A percentile compares a stretch with the other conserved stretches of the same genome.
These are phyloP conservation scores for Hypomyces rosellus DNA, from an alignment of 2,329 filamentous ascomycete species.

Conservation along the genomic window DNA sequence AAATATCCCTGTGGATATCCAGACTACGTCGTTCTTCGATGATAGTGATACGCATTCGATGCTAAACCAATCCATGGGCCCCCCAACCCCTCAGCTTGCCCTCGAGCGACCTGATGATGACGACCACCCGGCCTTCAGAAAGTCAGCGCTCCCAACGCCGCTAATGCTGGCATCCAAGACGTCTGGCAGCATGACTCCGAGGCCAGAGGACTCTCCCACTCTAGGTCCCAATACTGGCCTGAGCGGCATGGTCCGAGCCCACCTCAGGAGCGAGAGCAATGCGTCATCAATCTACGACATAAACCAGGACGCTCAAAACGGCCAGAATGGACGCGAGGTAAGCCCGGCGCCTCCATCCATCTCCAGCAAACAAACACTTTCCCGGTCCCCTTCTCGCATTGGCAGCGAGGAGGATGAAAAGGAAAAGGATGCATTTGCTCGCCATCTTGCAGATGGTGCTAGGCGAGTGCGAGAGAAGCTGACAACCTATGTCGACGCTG, in stretches of 20 bases:
- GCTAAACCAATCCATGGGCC: slow-evolving; percentile 8
- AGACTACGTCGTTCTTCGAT: slow-evolving; percentile 36
- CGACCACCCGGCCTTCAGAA: slow-evolving; percentile 50
- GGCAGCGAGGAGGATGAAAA: slow-evolving; percentile 15
- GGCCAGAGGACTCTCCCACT: slow-evolving; percentile 65
- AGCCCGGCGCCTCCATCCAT: background rate
- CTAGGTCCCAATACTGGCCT: slow-evolving; percentile 64
- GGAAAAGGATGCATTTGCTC: slow-evolving; percentile 65
- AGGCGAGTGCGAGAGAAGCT: slow-evolving; percentile 67
- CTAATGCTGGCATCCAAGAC: slow-evolving; percentile 28
- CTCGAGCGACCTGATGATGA: slow-evolving; percentile 45
- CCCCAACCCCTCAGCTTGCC: slow-evolving; percentile 29
- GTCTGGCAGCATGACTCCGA: background rate
- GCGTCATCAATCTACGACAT: slow-evolving; percentile 70
- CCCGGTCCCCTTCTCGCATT: slow-evolving; percentile 7
- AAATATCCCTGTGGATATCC: slow-evolving; percentile 26
- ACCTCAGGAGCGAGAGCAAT: slow-evolving; percentile 75
- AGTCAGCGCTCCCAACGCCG: slow-evolving; percentile 38
- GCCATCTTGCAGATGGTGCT: slow-evolving; percentile 64
- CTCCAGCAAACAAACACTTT: background rate
- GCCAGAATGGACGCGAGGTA: background rate
- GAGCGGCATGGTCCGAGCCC: slow-evolving; percentile 75
- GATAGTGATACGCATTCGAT: slow-evolving; percentile 36
- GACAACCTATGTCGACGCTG: slow-evolving; percentile 60
- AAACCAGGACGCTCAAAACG: slow-evolving; percentile 24